These are phyloP conservation scores for Boletus tomentosulus DNA, from an alignment of 768 basidiomycete species.

Conservation along the genomic window DNA sequence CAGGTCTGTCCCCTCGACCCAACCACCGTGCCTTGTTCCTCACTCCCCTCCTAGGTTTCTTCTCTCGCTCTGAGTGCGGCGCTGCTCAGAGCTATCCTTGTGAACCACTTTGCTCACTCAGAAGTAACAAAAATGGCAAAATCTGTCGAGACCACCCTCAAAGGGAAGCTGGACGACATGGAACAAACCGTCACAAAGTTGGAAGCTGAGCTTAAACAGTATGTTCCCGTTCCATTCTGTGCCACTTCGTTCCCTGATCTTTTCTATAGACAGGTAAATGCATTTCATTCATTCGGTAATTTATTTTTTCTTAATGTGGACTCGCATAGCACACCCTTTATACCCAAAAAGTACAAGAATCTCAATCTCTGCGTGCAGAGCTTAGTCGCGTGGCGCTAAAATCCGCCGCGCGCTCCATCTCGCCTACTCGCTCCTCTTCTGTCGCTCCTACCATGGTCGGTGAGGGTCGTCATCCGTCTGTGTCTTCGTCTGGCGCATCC, in stretches of 20 bases:
- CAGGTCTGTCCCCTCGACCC: conserved; percentile 48
- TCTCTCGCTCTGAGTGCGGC: conserved; percentile 74
- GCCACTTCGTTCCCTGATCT: conserved; percentile 14
- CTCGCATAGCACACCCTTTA: conserved; percentile 51
- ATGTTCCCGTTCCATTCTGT: conserved; percentile 29
- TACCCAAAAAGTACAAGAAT: conserved; percentile 68
- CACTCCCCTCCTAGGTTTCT: conserved; percentile 42
- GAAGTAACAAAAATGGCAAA: conserved; percentile 70
- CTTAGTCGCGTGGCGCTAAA: conserved; percentile 47
- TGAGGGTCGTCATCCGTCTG: conserved; percentile 29
- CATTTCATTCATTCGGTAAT: conserved; percentile 1
- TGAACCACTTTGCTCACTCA: conserved; percentile 78
- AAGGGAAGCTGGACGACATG: conserved; percentile 61
- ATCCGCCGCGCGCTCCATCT: conserved; percentile 21
- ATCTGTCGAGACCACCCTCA: conserved; percentile 55
- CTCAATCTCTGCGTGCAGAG: conserved; percentile 63
- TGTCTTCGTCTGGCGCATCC: conserved; percentile 30
- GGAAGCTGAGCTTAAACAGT: conserved; percentile 72
- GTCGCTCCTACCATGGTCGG: conserved; percentile 18
- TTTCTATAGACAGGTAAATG: conserved; percentile 56
- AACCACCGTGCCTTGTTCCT: not conserved
- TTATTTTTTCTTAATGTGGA: conserved; percentile 13
- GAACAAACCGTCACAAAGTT: conserved; percentile 55
- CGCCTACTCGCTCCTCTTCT: conserved; percentile 27
- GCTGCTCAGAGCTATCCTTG: conserved; percentile 75